phyloP scores from a whole-genome alignment of 768 basidiomycete species.

The Boletus edulis region DNA sequence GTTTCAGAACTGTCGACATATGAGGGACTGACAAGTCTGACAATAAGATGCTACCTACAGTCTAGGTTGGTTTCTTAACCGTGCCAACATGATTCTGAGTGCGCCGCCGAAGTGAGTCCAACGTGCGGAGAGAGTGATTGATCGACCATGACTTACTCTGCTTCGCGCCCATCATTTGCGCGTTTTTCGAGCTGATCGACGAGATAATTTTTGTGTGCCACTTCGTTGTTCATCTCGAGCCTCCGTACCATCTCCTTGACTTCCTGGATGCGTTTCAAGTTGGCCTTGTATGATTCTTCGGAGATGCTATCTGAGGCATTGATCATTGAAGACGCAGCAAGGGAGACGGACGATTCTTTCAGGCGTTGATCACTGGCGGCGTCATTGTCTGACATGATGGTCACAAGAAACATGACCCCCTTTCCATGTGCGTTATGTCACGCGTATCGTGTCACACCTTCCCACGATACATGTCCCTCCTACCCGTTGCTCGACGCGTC shows the following conservation, averaged over 20 bases:
- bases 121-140: background rate
- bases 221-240: constrained; percentile 41
- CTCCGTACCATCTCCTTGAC: constrained; percentile 27
- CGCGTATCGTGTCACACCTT: constrained; percentile 15
- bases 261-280: constrained; percentile 24
- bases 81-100: constrained; percentile 20
- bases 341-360: constrained; percentile 11
- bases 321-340: constrained; percentile 26
- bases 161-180: constrained; percentile 44
- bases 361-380: constrained; percentile 7
- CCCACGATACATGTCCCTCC: constrained; percentile 17
- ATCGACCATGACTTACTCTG: constrained; percentile 35
- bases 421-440: constrained; percentile 8
- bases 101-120: background rate
- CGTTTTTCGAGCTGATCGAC: constrained; percentile 34
- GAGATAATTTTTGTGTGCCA: constrained; percentile 36
- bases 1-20: constrained; percentile 10
- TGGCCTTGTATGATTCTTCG: constrained; percentile 23
- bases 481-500: constrained; percentile 1
- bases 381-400: constrained; percentile 18
- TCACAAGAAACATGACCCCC: background rate
- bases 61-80: constrained; percentile 10
- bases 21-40: background rate
- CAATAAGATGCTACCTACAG: constrained; percentile 12
- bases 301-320: constrained; percentile 19